Base-by-base conservation (phyloP, 768 basidiomycete genomes). In the Obba rivulosa region DNA sequence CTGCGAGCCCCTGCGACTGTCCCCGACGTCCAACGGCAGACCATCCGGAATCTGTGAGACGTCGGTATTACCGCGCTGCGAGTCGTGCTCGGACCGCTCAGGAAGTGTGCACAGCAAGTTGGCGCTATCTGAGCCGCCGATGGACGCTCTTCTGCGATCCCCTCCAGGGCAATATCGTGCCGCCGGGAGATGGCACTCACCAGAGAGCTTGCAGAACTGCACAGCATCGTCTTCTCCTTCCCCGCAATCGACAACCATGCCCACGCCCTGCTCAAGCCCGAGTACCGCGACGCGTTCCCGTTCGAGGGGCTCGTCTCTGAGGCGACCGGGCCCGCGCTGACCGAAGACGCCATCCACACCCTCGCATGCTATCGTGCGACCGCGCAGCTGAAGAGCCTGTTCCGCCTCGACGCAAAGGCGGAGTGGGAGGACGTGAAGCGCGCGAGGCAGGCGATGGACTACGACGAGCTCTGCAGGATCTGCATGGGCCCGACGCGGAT, bases 211-310 rank as follows among this genome's bases (percentile, higher is more conserved):
- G 25, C 38, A 17, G 53, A 54, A 46, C 51, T 57, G 21, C 53
- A 43, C 13, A 45, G 46, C 7, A 31, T 47, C 38, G 46, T 51
- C 31, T 49, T 52, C 49, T 50, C 43, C 5, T 75, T 69, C 43
- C 83, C 82, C 17, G 79, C 78, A 0, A 85, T 87, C 59, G 87
- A 90, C 67, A 88, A 89, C 61, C 88, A 90, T 58, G 83, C 86
- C 0, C 88, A 90, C 58, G 82, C 86, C 1, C 68, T 91, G 17
- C 69, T 90, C 41, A 66, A 69, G 20, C 69, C 66, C 5, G 65
- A 66, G 17, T 58, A 76, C 45, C 74, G 81, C 24, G 43, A 65
- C 18, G 52, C 50, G 3, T 56, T 86, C 16, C 74, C 80, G 0
- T 76, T 88, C 52, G 83, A 89, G 49, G 79, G 79, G 0, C 58